Conservation (phyloP, 208 protist genomes). For the Trypanosoma avium region DNA sequence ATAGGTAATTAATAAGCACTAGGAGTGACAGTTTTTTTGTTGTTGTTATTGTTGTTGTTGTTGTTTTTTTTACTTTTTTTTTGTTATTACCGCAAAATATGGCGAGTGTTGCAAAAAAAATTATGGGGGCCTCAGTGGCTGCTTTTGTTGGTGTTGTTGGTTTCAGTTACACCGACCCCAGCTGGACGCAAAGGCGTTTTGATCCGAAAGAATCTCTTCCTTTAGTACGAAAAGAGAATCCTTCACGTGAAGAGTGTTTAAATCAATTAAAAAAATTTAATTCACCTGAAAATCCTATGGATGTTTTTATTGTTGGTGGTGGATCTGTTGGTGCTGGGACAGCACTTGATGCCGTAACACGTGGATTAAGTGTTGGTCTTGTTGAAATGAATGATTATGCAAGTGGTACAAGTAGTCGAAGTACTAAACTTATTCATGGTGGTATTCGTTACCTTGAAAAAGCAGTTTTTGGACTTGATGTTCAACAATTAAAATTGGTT, state of each 20-base stretch:
- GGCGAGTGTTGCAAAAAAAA: slow-evolving; percentile 43
- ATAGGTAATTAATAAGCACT: too few species aligned
- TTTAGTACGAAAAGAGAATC: slow-evolving; percentile 40
- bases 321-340: slow-evolving; percentile 93
- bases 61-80: not conserved
- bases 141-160: slow-evolving; percentile 55
- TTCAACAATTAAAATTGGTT: slow-evolving; percentile 89
- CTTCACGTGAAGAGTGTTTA: slow-evolving; percentile 61
- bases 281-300: slow-evolving; percentile 68
- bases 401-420: slow-evolving; percentile 93
- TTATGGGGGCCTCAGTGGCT: slow-evolving; percentile 36
- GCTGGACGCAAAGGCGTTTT: slow-evolving; percentile 80
- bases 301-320: slow-evolving; percentile 95
- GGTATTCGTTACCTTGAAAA: slow-evolving; percentile 97
- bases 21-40: not conserved
- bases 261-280: slow-evolving; percentile 41
- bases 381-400: slow-evolving; percentile 97
- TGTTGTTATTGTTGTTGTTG: not conserved
- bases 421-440: slow-evolving; percentile 97
- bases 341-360: slow-evolving; percentile 92
- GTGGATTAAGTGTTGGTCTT: slow-evolving; percentile 91
- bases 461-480: slow-evolving; percentile 82
- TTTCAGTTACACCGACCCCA: slow-evolving; percentile 76
- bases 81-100: slow-evolving; percentile 17
- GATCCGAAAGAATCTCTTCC: slow-evolving; percentile 35